phyloP scores from a whole-genome alignment of 192 early-diverging fungal genomes.

The Entophlyctis helioformis region DNA sequence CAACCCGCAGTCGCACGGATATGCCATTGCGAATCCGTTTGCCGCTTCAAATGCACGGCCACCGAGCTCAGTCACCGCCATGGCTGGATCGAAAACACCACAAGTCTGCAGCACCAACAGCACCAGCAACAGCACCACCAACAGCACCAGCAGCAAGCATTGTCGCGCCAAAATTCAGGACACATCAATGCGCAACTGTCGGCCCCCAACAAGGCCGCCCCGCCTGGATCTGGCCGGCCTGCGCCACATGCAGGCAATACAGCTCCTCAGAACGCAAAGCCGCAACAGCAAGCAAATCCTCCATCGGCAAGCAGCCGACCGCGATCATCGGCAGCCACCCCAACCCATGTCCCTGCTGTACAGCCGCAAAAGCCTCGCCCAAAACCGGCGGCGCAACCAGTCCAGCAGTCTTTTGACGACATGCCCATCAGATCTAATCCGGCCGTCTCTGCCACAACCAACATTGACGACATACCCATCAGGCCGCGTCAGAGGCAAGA shows the following conservation, averaged over 20 bases:
- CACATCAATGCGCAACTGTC: no score
- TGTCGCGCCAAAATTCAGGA: conserved; percentile 1
- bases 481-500: neutral
- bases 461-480: neutral
- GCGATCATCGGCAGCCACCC: neutral
- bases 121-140: neutral
- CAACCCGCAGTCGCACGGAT: no score
- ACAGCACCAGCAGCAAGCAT: neutral
- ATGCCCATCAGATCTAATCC: no score
- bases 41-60: no score
- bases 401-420: no score
- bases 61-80: no score
- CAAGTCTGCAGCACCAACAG: neutral
- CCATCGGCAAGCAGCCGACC: neutral
- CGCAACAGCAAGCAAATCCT: neutral
- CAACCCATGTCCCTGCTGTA: no score
- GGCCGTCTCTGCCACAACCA: neutral
- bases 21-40: no score
- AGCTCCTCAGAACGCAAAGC: neutral
- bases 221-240: no score
- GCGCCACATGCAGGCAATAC: no score
- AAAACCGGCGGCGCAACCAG: no score
- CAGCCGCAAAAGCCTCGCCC: no score
- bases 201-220: neutral
- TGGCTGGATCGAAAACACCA: neutral